A percentile compares a stretch with the other conserved stretches of the same genome.
Conservation (phyloP, 1,139 yeast species). For the Diutina mesorugosa region DNA sequence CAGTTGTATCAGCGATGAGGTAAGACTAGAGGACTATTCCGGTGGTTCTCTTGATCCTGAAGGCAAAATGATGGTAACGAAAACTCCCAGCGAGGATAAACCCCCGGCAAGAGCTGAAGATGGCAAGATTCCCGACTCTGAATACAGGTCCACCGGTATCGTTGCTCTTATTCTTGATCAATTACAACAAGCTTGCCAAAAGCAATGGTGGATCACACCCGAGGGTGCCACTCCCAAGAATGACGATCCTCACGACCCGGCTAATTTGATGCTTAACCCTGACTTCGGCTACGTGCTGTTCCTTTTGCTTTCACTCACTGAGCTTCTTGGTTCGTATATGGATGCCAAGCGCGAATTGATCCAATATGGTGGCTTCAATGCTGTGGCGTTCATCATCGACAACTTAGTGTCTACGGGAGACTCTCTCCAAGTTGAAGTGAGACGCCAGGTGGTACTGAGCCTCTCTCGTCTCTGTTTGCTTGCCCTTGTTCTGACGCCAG, state of each 20-base stretch:
- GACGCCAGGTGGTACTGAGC: conserved; percentile 32
- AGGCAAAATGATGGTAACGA: neutral
- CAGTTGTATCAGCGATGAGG: neutral
- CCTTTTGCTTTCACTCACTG: conserved; percentile 55
- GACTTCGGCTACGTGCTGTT: conserved; percentile 57
- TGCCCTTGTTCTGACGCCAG: conserved; percentile 46
- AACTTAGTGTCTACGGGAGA: neutral
- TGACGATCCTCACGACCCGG: neutral
- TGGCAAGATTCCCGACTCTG: neutral
- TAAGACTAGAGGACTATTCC: neutral
- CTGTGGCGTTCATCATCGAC: neutral
- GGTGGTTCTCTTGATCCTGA: neutral
- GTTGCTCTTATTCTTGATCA: neutral
- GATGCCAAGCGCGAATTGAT: conserved; percentile 74
- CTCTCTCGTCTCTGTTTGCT: conserved; percentile 41
- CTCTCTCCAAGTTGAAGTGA: conserved; percentile 3
- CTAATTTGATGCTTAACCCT: conserved; percentile 15
- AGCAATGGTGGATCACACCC: neutral
- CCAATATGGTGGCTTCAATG: neutral
- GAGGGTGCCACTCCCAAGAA: neutral
- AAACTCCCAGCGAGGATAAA: neutral
- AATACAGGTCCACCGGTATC: neutral
- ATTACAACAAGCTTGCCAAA: neutral
- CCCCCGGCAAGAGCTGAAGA: neutral
- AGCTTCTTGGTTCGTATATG: conserved; percentile 66